Base-by-base conservation (phyloP, 441 rosid species). In the Mallotus japonicus region DNA sequence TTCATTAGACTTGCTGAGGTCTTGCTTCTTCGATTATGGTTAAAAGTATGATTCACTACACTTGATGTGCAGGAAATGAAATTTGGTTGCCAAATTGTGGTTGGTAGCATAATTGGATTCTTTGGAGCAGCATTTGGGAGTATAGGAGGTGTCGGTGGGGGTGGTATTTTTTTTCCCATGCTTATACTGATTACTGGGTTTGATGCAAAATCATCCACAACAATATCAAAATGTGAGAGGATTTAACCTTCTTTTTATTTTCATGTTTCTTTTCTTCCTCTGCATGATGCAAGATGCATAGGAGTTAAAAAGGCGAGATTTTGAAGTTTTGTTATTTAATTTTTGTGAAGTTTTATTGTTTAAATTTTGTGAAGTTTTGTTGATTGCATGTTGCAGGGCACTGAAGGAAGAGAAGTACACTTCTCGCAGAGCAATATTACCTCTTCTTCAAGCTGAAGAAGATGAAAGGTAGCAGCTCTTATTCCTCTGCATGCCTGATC, bases 361-460 rank as follows among this genome's bases (percentile, higher is more conserved):
- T 24, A 24, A 24, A 24, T 24, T 24, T 24, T 24, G 28, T 24
- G 28, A 24, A 24, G 28, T 24, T 24, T 24, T 24, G 28, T 24
- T 24, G 28, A 24, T 73, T 68, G 24, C 53, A 17, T 71, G 63
- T 16, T 83, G 67, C 78, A 95, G 98, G 80, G 98, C 96, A 8
- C 81, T 92, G 32, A 95, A 95, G 83, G 98, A 95, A 80, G 99
- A 95, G 85, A 95, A 95, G 78, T 91, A 85, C 53, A 88, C 96
- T 54, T 90, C 97, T 0, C 96, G 99, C 9, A 86, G 91, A 76
- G 89, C 97, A 13, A 86, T 95, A 63, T 66, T 95, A 54, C 98
- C 99, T 0, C 19, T 91, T 64, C 99, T 95, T 75, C 98, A 95
- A 85, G 98, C 96, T 56, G 98, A 95, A 85, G 99, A 95, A 86